Base-by-base conservation (phyloP, 169 alveolate genomes). In the Cryptosporidium andersoni region DNA sequence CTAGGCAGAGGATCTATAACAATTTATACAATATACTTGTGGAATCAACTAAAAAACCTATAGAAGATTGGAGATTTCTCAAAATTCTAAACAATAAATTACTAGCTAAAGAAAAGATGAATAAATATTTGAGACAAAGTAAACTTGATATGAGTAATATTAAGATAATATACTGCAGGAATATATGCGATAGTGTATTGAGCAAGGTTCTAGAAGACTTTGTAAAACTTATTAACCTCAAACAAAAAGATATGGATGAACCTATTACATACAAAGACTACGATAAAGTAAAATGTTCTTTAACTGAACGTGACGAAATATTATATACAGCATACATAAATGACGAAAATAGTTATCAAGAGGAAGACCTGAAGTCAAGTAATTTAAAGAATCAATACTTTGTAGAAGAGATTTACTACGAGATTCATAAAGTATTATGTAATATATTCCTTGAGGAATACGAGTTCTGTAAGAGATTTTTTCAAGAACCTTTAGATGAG, bases 381-480 rank as follows among this genome's bases (percentile, higher is more conserved):
- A n/a, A 2, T 4, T 14, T 60, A 6, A 58, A 39, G 39, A 45
- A 67, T 34, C 4, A 16, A 1, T 60, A 34, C 3, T 16, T 12
- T 4, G 45, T 74, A n/a, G 85, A 74, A 47, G 85, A 74, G 16
- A 56, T 58, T 16, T 74, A 45, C 48, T 74, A 43, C 45, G 3
- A 45, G n/a, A 58, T 63, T 4, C 85, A 74, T 43, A 74, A 49
- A 51, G 60, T 74, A 37, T 58, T 74, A 48, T 74, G 60, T 62
- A 74, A 58, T 34, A 36, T 51, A 4, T 74, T 74, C 39, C 25
- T 74, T 42, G 40, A 36, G 4, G 60, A 58, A 1, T 74, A 56
- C n/a, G 85, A 74, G 48, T 9, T 25, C 2, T 56, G 74, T 3
- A 74, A 63, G 7, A 66, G 48, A 12, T 55, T 74, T 7, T 74